Percentiles rank a stretch among this genome's conserved stretches.
phyloP scores from a whole-genome alignment of 345 rosid species.

The Rhizophora mangle region DNA sequence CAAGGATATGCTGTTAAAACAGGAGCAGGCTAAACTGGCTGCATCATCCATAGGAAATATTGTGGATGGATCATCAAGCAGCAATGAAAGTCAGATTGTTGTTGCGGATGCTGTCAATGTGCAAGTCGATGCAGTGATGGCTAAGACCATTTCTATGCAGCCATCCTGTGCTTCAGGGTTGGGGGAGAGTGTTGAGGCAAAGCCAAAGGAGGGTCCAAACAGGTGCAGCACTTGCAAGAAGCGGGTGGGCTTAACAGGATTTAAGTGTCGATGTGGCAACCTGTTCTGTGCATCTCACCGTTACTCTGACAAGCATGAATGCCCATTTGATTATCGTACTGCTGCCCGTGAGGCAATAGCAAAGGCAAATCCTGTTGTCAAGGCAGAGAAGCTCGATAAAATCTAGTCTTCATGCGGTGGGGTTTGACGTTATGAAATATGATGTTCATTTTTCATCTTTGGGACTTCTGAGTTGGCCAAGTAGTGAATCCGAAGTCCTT shows the following conservation, averaged over 20 bases:
- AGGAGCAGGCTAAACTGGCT: conserved; percentile 74
- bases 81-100: conserved; percentile 33
- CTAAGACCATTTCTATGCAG: conserved; percentile 34
- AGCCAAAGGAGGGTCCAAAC: conserved; percentile 69
- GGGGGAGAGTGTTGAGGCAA: conserved; percentile 39
- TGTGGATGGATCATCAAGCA: conserved; percentile 50
- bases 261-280: conserved; percentile 60
- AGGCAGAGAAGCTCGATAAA: conserved; percentile 73
- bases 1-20: conserved; percentile 63
- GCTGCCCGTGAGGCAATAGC: conserved; percentile 56
- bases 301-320: conserved; percentile 66
- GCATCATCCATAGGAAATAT: conserved; percentile 59
- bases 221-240: conserved; percentile 53
- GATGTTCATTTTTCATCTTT: conserved; percentile 26
- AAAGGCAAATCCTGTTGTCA: conserved; percentile 56
- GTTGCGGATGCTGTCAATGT: conserved; percentile 41
- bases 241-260: conserved; percentile 68
- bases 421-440: conserved; percentile 16
- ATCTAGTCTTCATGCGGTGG: conserved; percentile 37
- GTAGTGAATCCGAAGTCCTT: conserved; percentile 32
- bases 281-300: conserved; percentile 65
- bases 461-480: conserved; percentile 31
- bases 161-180: conserved; percentile 33
- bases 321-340: conserved; percentile 56
- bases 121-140: conserved; percentile 41